These are phyloP conservation scores for Borovskyia barvae DNA, from an alignment of 208 protist species.

Conservation along the genomic window DNA sequence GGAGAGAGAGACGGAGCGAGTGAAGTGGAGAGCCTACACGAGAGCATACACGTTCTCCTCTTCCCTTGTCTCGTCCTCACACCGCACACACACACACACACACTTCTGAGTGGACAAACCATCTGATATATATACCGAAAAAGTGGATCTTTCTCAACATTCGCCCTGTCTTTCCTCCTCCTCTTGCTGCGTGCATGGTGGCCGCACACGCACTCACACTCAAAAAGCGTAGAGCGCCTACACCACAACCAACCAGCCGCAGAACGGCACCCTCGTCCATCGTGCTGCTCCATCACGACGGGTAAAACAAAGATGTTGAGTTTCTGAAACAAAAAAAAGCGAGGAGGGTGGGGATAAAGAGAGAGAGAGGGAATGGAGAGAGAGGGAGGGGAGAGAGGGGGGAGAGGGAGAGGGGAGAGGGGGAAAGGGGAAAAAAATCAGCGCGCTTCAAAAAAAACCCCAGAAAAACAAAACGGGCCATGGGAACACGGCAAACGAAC, in stretches of 20 bases:
- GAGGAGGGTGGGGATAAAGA: background rate
- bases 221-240: no score
- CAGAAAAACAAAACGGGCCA: background rate
- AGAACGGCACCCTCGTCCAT: no score
- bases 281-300: background rate
- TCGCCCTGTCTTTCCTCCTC: no score
- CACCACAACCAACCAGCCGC: no score
- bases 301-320: background rate
- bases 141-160: no score
- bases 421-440: conserved; percentile 2
- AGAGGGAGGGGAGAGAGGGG: background rate
- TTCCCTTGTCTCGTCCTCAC: background rate
- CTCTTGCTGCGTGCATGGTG: no score
- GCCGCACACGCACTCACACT: no score
- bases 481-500: background rate
- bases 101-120: no score
- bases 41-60: background rate
- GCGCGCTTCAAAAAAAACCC: background rate
- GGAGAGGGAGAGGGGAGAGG: background rate
- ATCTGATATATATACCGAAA: no score
- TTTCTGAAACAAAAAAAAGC: conserved; percentile 1
- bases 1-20: no score
- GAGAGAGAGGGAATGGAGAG: background rate
- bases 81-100: conserved; percentile 4
- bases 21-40: no score